Evolutionary conservation across 1,284 basidiomycete genomes (phyloP).

Genomic region (Malassezia psittaci): DNA sequence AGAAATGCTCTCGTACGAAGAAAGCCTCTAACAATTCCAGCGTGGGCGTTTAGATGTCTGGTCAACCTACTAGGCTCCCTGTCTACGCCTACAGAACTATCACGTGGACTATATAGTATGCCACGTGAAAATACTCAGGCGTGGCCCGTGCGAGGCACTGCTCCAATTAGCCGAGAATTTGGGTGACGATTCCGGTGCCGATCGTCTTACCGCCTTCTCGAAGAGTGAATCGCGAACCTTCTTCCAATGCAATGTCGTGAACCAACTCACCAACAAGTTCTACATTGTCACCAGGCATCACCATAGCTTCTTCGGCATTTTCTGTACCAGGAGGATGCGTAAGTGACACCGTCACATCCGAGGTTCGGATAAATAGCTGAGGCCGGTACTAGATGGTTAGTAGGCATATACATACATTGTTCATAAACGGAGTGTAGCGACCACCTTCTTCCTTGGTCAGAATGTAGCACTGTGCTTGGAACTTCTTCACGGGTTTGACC

Average conservation of each 20-base stretch:
- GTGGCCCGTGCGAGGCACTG: background rate
- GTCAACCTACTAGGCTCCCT: background rate
- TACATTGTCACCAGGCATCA: slow-evolving; percentile 98
- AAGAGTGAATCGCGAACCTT: slow-evolving; percentile 89
- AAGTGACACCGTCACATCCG: slow-evolving; percentile 78
- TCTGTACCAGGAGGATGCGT: slow-evolving; percentile 69
- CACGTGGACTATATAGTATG: slow-evolving; percentile 18
- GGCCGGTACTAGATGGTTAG: slow-evolving; percentile 62
- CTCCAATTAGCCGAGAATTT: slow-evolving; percentile 27
- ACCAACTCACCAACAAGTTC: slow-evolving; percentile 79
- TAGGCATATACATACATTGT: slow-evolving; percentile 52
- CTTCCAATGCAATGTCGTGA: slow-evolving; percentile 81
- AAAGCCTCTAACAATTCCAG: background rate
- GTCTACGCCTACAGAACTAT: background rate
- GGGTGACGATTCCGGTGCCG: slow-evolving; percentile 45
- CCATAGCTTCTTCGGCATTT: slow-evolving; percentile 54
- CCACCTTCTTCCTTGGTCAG: slow-evolving; percentile 97
- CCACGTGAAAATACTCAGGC: background rate
- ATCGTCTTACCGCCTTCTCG: slow-evolving; percentile 87
- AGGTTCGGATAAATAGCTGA: slow-evolving; percentile 90
- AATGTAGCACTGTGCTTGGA: slow-evolving; percentile 51
- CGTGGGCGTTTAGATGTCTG: background rate
- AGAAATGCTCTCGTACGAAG: slow-evolving; percentile 11
- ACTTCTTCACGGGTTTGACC: slow-evolving; percentile 91
- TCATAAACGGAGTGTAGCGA: slow-evolving; percentile 93